Conservation (phyloP, 1,139 yeast genomes). For the Pichia sp. region DNA sequence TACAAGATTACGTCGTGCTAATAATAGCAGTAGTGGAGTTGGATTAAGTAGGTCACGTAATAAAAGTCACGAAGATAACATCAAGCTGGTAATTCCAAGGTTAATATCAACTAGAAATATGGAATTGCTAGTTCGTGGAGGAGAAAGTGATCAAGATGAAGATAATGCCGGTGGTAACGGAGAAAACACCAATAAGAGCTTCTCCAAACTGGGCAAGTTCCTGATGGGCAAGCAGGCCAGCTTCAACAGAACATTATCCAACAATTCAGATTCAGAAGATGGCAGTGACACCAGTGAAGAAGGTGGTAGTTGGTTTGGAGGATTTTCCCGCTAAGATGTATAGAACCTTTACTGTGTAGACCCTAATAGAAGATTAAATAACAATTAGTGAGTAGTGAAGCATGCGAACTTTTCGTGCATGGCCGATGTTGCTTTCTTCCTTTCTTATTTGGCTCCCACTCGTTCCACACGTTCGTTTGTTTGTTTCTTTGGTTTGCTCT, state of each 20-base stretch:
- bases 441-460: too few species aligned
- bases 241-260: background rate
- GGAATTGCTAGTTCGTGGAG: slow-evolving; percentile 7
- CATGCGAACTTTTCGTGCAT: too few species aligned
- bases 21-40: background rate
- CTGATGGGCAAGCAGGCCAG: background rate
- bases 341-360: background rate
- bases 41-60: background rate
- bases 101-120: slow-evolving; percentile 13
- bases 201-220: background rate
- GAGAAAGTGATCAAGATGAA: background rate
- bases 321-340: slow-evolving; percentile 12
- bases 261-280: background rate
- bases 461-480: too few species aligned
- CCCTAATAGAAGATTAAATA: too few species aligned
- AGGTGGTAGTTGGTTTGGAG: slow-evolving; percentile 18
- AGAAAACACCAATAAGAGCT: background rate
- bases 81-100: slow-evolving; percentile 7
- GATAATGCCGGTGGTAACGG: too few species aligned
- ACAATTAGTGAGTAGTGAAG: too few species aligned
- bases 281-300: background rate
- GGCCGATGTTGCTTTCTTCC: too few species aligned
- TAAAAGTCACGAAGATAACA: background rate
- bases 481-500: too few species aligned
- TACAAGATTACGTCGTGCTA: background rate